Percentiles rank a stretch among this genome's conserved stretches.
Conservation (phyloP, 2,329 filamentous ascomycete species). For the Ophiocordyceps camponoti-rufipedis region DNA sequence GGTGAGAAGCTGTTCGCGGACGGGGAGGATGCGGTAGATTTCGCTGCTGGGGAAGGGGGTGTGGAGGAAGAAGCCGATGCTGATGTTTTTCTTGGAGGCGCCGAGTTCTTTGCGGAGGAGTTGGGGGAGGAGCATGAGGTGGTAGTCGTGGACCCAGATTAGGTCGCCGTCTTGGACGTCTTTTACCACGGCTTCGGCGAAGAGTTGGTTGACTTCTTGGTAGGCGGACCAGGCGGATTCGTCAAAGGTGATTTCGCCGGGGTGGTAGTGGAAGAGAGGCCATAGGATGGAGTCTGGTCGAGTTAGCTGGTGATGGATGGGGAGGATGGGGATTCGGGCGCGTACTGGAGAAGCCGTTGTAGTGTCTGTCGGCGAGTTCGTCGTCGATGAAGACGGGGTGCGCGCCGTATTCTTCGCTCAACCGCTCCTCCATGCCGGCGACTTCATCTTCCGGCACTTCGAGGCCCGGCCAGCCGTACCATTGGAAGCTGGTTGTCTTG, state of each 20-base stretch:
- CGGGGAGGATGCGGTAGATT: slow-evolving; percentile 89
- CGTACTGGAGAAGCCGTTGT: slow-evolving; percentile 95
- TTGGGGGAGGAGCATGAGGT: slow-evolving; percentile 88
- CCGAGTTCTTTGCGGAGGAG: slow-evolving; percentile 89
- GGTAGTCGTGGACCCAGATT: slow-evolving; percentile 98
- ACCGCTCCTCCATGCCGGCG: slow-evolving; percentile 50
- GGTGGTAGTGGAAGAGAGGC: slow-evolving; percentile 98
- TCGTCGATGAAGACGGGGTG: slow-evolving; percentile 88
- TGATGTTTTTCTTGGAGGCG: slow-evolving; percentile 68
- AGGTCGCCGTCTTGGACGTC: slow-evolving; percentile 87
- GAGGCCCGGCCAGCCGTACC: slow-evolving; percentile 95
- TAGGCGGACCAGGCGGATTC: slow-evolving; percentile 90
- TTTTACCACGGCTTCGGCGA: slow-evolving; percentile 71
- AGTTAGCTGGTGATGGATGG: too few species aligned
- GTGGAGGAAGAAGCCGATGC: slow-evolving; percentile 96
- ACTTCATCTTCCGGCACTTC: slow-evolving; percentile 79
- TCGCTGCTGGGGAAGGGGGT: slow-evolving; percentile 94
- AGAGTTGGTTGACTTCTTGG: slow-evolving; percentile 79
- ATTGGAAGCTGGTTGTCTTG: slow-evolving; percentile 88
- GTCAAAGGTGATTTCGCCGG: slow-evolving; percentile 95
- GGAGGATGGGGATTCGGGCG: neutral
- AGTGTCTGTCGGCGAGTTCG: slow-evolving; percentile 84
- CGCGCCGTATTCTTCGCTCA: slow-evolving; percentile 77
- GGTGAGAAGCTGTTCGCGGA: slow-evolving; percentile 71
- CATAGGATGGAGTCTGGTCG: slow-evolving; percentile 78